Evolutionary conservation across 2,329 filamentous ascomycete genomes (phyloP).

Genomic region (Aureobasidium sp.): DNA sequence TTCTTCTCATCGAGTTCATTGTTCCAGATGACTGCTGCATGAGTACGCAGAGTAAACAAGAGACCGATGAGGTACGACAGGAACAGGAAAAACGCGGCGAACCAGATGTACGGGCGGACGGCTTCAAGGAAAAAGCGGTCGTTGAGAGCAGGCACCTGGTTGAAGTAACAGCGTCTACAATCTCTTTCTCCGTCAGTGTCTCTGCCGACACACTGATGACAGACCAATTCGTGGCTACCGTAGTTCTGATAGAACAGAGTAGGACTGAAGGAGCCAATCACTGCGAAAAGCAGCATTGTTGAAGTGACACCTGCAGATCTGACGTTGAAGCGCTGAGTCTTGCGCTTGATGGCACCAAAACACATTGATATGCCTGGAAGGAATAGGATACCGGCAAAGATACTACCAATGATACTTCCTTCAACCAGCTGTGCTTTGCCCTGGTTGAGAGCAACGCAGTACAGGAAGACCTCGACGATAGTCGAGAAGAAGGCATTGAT

Average conservation of each 20-base stretch:
- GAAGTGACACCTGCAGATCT: constrained; percentile 96
- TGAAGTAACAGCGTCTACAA: constrained; percentile 95
- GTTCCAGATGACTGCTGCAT: constrained; percentile 98
- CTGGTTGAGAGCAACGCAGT: constrained; percentile 92
- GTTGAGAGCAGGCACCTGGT: constrained; percentile 83
- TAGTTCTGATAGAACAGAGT: constrained; percentile 99
- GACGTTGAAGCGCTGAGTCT: constrained; percentile 98
- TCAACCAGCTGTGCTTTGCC: constrained; percentile 95
- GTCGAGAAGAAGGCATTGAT: constrained; percentile 99
- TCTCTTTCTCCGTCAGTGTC: constrained; percentile 61
- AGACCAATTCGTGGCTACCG: constrained; percentile 96
- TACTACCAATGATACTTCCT: constrained; percentile 97
- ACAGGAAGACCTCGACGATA: constrained; percentile 96
- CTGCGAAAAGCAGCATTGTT: constrained; percentile 97
- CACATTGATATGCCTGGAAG: constrained; percentile 98
- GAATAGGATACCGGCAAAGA: constrained; percentile 96
- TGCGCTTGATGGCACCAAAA: constrained; percentile 96
- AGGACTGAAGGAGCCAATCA: constrained; percentile 94
- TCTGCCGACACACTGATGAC: constrained; percentile 69
- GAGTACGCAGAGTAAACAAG: constrained; percentile 95
- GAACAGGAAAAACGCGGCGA: constrained; percentile 87
- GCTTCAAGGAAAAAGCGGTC: constrained; percentile 93
- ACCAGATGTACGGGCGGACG: constrained; percentile 93
- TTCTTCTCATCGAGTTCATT: constrained; percentile 69
- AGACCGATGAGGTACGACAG: constrained; percentile 94